Conservation (phyloP, 106 monocot species). For the Dactylorhiza incarnata region DNA sequence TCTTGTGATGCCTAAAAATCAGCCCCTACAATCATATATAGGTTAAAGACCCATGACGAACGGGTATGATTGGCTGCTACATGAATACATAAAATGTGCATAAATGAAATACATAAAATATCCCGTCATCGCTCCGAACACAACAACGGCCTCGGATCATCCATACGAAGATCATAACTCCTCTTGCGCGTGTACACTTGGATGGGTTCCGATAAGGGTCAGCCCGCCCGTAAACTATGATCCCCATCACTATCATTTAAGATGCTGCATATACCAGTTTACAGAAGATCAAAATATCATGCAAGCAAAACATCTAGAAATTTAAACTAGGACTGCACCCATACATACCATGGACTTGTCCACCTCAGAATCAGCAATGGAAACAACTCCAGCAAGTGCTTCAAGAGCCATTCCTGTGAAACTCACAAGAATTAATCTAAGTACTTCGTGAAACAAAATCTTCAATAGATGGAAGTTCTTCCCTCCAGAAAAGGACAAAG, state of each 20-base stretch:
- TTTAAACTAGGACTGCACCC: not conserved
- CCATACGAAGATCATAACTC: too few species aligned
- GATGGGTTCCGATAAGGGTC: too few species aligned
- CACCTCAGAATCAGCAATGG: conserved; percentile 55
- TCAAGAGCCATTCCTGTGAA: conserved; percentile 78
- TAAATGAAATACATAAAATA: too few species aligned
- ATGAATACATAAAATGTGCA: too few species aligned
- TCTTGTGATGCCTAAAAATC: too few species aligned
- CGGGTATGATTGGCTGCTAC: too few species aligned
- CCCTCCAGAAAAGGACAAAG: not conserved
- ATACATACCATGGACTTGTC: conserved; percentile 74
- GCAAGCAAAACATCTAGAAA: not conserved
- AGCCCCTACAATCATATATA: too few species aligned
- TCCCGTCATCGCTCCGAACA: too few species aligned
- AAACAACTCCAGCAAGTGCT: conserved; percentile 80
- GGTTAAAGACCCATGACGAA: too few species aligned
- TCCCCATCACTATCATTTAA: not conserved
- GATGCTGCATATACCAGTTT: not conserved
- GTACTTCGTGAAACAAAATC: not conserved
- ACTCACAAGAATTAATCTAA: not conserved
- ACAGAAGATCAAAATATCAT: not conserved
- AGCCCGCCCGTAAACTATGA: too few species aligned
- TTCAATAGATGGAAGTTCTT: not conserved
- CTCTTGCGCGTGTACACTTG: too few species aligned
- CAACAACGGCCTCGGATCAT: too few species aligned